phyloP scores from a whole-genome alignment of 2,329 filamentous ascomycete genomes.

The Didymella exigua region DNA sequence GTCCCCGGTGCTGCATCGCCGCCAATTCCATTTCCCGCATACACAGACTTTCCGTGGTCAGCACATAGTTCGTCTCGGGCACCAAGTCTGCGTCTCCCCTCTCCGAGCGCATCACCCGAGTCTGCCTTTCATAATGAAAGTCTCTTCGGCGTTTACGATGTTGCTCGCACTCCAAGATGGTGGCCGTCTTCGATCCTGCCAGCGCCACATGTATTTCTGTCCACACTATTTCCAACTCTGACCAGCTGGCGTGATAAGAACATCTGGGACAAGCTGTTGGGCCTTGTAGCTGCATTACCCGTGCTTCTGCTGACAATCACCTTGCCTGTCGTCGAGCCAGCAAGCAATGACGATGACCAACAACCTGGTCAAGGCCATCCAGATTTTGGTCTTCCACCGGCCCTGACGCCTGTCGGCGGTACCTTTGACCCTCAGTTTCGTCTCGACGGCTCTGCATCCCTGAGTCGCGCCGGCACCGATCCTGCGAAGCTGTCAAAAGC shows the following conservation, averaged over 20 bases:
- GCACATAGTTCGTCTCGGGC: constrained; percentile 53
- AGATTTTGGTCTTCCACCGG: constrained; percentile 40
- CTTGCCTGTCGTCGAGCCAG: constrained; percentile 83
- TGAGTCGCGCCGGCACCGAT: constrained; percentile 5
- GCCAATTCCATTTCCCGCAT: constrained; percentile 70
- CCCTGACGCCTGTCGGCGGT: constrained; percentile 30
- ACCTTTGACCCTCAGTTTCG: constrained; percentile 25
- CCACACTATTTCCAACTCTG: constrained; percentile 85
- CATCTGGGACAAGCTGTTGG: constrained; percentile 83
- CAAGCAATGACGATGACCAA: constrained; percentile 51
- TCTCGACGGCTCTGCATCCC: constrained; percentile 8
- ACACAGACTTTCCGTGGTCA: constrained; percentile 60
- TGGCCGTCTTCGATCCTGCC: constrained; percentile 82
- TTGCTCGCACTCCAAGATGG: constrained; percentile 64
- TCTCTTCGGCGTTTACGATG: constrained; percentile 47
- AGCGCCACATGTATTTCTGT: constrained; percentile 70
- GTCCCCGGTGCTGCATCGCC: constrained; percentile 52
- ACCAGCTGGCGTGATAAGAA: constrained; percentile 80
- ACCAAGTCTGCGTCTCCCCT: constrained; percentile 63
- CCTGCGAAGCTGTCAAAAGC: constrained; percentile 4
- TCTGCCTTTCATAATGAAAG: constrained; percentile 57
- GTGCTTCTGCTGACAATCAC: constrained; percentile 91
- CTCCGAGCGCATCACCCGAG: constrained; percentile 56
- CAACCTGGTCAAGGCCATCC: constrained; percentile 30
- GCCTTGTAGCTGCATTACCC: constrained; percentile 82